Conservation (phyloP, 2,329 filamentous ascomycete genomes). For the Lachnellula subtilissima region DNA sequence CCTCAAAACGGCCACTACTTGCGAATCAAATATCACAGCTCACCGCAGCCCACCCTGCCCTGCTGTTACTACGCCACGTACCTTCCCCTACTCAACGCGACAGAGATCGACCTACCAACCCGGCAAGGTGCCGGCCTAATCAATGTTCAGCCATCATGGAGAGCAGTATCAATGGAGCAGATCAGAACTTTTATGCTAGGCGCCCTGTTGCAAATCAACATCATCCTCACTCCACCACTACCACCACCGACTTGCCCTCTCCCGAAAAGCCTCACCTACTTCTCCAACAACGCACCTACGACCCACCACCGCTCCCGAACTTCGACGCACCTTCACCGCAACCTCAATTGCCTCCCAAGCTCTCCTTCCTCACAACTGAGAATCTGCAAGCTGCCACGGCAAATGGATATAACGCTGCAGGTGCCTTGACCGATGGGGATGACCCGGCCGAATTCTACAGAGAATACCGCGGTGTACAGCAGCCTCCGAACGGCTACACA, state of each 20-base stretch:
- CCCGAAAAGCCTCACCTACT: conserved; percentile 18
- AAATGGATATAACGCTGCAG: conserved; percentile 20
- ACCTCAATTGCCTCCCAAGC: conserved; percentile 23
- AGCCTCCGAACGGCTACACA: conserved; percentile 17
- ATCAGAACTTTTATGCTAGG: conserved; percentile 32
- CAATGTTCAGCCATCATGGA: conserved; percentile 32
- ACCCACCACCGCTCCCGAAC: conserved; percentile 20
- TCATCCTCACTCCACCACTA: neutral
- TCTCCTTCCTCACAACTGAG: conserved; percentile 25
- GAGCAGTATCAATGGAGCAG: conserved; percentile 25
- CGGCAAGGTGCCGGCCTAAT: conserved; percentile 13
- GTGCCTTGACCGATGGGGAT: conserved; percentile 17
- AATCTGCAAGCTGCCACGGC: conserved; percentile 23
- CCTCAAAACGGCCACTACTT: neutral
- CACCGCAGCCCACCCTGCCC: too few species aligned
- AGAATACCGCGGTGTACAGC: conserved; percentile 36
- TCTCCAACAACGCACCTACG: conserved; percentile 15
- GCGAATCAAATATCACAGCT: too few species aligned
- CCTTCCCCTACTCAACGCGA: too few species aligned
- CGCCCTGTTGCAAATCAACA: neutral
- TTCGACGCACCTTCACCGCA: conserved; percentile 19
- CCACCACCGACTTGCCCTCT: neutral
- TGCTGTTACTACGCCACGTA: too few species aligned
- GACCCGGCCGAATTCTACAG: conserved; percentile 48
- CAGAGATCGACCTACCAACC: too few species aligned